Conservation (phyloP, 2,329 filamentous ascomycete species). For the Fonsecaea multimorphosa region DNA sequence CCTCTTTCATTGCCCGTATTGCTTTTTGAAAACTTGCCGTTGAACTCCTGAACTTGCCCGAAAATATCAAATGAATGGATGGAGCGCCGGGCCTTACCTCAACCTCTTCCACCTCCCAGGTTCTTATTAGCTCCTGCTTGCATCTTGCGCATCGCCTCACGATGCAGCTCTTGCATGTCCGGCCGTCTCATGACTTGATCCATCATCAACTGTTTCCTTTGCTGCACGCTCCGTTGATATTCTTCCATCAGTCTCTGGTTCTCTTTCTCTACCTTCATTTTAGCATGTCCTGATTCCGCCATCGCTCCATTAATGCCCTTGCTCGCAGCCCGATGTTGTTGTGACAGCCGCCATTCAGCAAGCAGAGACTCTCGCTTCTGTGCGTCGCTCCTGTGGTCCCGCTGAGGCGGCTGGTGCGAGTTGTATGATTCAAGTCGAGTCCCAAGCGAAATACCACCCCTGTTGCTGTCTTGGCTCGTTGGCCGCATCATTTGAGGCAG, state of each 20-base stretch:
- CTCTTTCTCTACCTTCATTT: conserved; percentile 67
- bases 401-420: conserved; percentile 32
- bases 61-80: conserved; percentile 4
- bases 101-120: conserved; percentile 23
- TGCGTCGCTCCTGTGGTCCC: conserved; percentile 22
- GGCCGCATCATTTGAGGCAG: conserved; percentile 13
- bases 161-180: conserved; percentile 75
- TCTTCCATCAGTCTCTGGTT: conserved; percentile 67
- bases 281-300: conserved; percentile 48
- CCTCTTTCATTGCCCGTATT: neutral
- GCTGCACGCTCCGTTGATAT: conserved; percentile 63
- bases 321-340: conserved; percentile 62
- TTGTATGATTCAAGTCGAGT: conserved; percentile 44
- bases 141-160: conserved; percentile 80
- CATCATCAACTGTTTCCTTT: conserved; percentile 67
- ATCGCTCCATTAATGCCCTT: conserved; percentile 40
- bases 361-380: conserved; percentile 60
- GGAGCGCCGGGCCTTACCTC: neutral
- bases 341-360: conserved; percentile 70
- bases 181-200: conserved; percentile 78
- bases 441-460: conserved; percentile 49
- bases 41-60: neutral
- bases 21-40: neutral
- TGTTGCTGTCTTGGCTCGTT: conserved; percentile 20
- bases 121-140: conserved; percentile 64